Conservation (phyloP, 441 rosid species). For the Rhodomyrtus psidioides region DNA sequence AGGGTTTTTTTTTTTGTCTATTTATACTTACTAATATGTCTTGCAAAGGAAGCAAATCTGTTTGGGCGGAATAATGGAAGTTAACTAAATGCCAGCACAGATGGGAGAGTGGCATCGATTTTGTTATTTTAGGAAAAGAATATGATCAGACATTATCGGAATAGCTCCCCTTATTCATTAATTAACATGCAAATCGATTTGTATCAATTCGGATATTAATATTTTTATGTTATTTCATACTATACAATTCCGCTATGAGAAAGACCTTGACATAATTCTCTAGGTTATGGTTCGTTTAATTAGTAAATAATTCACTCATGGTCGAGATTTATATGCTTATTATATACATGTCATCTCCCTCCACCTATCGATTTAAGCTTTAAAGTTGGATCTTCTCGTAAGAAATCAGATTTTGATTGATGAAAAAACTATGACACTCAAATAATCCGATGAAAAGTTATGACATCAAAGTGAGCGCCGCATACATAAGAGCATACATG, state of each 20-base stretch:
- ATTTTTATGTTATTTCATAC: too few relatives aligned
- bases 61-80: neutral
- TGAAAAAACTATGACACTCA: neutral
- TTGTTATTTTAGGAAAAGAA: neutral
- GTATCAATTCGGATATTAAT: too few relatives aligned
- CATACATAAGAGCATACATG: neutral
- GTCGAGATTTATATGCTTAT: neutral
- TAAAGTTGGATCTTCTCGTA: accelerated
- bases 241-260: too few relatives aligned
- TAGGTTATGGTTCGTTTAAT: too few relatives aligned
- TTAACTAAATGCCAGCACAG: neutral
- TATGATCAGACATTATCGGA: neutral
- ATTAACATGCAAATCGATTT: too few relatives aligned
- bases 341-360: neutral
- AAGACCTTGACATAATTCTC: too few relatives aligned
- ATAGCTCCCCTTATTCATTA: too few relatives aligned
- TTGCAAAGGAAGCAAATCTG: neutral
- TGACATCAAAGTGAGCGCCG: accelerated
- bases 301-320: too few relatives aligned
- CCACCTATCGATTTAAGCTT: neutral
- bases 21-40: neutral
- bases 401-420: accelerated
- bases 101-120: neutral
- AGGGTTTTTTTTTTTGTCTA: too few relatives aligned
- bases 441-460: neutral